A percentile compares a stretch with the other conserved stretches of the same genome.
These are phyloP conservation scores for Magnusiomyces starmeri DNA, from an alignment of 1,139 yeast species.

Conservation along the genomic window DNA sequence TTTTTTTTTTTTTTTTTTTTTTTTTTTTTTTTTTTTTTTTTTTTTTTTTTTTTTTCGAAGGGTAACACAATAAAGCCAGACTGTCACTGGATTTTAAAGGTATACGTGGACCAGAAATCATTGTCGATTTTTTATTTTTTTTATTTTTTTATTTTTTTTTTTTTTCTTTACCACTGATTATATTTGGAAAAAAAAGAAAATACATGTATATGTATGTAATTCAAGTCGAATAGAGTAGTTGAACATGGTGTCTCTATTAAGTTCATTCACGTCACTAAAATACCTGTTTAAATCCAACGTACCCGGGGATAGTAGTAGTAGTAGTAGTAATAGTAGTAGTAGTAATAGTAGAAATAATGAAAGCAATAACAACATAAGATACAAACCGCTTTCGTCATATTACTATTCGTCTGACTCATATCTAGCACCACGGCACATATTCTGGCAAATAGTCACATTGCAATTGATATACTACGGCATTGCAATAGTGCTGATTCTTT, in stretches of 20 bases:
- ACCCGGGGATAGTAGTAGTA: too few species aligned
- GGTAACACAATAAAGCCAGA: too few species aligned
- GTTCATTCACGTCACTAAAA: neutral
- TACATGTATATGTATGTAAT: neutral
- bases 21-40: neutral
- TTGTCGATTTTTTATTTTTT: too few species aligned
- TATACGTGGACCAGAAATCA: too few species aligned
- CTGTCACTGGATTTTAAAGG: too few species aligned
- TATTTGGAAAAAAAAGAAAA: neutral
- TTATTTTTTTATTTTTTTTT: too few species aligned
- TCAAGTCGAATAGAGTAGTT: neutral
- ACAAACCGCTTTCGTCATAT: neutral
- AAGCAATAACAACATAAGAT: neutral
- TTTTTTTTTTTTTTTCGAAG: neutral
- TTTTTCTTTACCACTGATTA: too few species aligned
- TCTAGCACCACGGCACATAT: constrained; percentile 34
- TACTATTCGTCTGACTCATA: constrained; percentile 2
- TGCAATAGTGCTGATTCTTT: constrained; percentile 32
- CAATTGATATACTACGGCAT: constrained; percentile 35
- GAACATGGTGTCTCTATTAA: too few species aligned
- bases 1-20: neutral
- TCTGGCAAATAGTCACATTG: constrained; percentile 35
- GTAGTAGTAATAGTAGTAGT: too few species aligned
- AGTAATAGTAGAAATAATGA: too few species aligned
- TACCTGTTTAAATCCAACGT: neutral